These are phyloP conservation scores for Loxodes magnus DNA, from an alignment of 73 alveolate species.

Conservation along the genomic window DNA sequence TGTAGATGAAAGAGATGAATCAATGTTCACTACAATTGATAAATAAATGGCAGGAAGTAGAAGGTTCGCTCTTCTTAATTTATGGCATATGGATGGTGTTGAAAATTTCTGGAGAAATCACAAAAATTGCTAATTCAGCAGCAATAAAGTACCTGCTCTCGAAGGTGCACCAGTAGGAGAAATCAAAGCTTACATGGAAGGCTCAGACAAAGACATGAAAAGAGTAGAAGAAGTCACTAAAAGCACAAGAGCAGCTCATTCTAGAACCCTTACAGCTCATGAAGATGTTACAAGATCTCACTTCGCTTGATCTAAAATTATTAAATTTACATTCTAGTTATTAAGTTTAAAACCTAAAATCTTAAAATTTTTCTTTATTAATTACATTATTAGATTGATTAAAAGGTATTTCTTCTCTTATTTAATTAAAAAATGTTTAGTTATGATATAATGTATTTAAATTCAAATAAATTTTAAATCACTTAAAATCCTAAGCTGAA, in stretches of 20 bases:
- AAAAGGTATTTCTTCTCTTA: too few species aligned
- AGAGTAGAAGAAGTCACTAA: not conserved
- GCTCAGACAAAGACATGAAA: slow-evolving; percentile 5
- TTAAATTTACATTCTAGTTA: too few species aligned
- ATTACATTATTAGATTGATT: too few species aligned
- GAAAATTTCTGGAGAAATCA: slow-evolving; percentile 7
- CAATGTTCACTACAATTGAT: slow-evolving; percentile 1
- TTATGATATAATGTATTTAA: too few species aligned
- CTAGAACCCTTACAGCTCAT: not conserved
- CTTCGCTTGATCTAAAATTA: not conserved
- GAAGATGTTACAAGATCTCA: slow-evolving; percentile 6
- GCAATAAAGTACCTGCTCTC: not conserved
- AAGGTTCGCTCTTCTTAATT: slow-evolving; percentile 4
- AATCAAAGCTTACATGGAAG: slow-evolving; percentile 1
- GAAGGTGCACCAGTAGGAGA: slow-evolving; percentile 12
- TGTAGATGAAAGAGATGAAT: slow-evolving; percentile 1
- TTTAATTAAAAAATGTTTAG: too few species aligned
- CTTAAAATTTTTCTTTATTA: too few species aligned
- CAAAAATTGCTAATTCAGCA: not conserved
- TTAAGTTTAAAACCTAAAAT: too few species aligned
- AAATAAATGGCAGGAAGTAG: not conserved
- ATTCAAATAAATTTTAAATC: too few species aligned
- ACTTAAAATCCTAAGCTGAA: too few species aligned
- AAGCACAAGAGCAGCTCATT: not conserved
- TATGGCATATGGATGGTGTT: slow-evolving; percentile 16